Conservation (phyloP, 306 rosid genomes). For the Coriaria nepalensis region DNA sequence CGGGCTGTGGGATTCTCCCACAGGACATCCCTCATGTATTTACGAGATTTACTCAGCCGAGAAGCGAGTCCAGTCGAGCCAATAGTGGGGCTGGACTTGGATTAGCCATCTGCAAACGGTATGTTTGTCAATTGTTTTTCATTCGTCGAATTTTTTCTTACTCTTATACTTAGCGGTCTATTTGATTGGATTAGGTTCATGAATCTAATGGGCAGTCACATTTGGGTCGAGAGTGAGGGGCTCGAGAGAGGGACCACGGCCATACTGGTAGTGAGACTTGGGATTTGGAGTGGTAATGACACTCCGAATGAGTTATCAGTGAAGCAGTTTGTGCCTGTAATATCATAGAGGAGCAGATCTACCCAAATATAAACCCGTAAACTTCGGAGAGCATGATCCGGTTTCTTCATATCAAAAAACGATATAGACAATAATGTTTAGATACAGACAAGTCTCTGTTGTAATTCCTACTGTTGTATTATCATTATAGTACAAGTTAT, state of each 20-base stretch:
- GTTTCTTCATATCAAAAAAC: too few relatives aligned
- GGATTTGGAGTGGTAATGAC: conserved; percentile 25
- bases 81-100: conserved; percentile 67
- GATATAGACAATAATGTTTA: too few relatives aligned
- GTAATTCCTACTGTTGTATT: too few relatives aligned
- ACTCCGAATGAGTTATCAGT: conserved; percentile 29
- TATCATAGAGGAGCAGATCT: conserved; percentile 61
- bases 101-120: conserved; percentile 90
- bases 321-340: conserved; percentile 25
- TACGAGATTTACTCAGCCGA: conserved; percentile 56
- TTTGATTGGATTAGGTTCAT: conserved; percentile 52
- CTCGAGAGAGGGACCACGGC: conserved; percentile 55
- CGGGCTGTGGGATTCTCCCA: conserved; percentile 72
- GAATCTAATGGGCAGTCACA: conserved; percentile 88
- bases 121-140: neutral
- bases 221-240: conserved; percentile 91
- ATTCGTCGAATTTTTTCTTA: neutral
- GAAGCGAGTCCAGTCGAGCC: conserved; percentile 37
- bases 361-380: conserved; percentile 30
- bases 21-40: conserved; percentile 65
- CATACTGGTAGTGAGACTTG: conserved; percentile 61
- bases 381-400: neutral
- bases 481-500: too few relatives aligned
- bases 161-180: neutral
- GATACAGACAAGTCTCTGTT: too few relatives aligned